Conservation (phyloP, 2,329 filamentous ascomycete species). For the Exophiala bonariae region DNA sequence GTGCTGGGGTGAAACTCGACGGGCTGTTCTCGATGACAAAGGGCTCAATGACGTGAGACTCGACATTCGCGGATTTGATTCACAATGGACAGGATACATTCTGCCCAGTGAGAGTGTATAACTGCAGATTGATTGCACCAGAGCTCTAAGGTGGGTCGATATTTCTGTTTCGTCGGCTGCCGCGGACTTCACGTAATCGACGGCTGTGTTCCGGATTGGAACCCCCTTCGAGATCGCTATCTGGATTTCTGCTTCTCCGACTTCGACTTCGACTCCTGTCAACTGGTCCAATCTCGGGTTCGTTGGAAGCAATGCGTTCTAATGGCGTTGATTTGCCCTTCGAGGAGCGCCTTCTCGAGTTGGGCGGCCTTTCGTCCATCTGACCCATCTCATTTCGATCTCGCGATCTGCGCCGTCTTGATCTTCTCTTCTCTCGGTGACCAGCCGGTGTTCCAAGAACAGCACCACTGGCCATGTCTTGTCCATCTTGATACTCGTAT, state of each 20-base stretch:
- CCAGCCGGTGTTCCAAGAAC: slow-evolving; percentile 4
- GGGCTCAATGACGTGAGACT: too few species aligned
- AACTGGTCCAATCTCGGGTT: slow-evolving; percentile 10
- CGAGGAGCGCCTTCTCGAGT: slow-evolving; percentile 13
- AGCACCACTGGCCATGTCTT: slow-evolving; percentile 7
- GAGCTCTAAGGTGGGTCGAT: too few species aligned
- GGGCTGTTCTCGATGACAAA: too few species aligned
- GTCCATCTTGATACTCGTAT: slow-evolving; percentile 20
- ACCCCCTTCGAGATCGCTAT: slow-evolving; percentile 25
- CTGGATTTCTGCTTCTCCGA: slow-evolving; percentile 31
- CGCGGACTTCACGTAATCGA: slow-evolving; percentile 20
- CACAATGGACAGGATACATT: too few species aligned
- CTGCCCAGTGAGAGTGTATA: too few species aligned
- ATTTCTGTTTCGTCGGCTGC: slow-evolving; percentile 5
- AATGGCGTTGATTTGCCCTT: slow-evolving; percentile 19
- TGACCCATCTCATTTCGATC: slow-evolving; percentile 12
- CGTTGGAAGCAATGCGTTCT: slow-evolving; percentile 4
- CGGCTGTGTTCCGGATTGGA: slow-evolving; percentile 15
- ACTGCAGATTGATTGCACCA: too few species aligned
- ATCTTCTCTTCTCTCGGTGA: slow-evolving; percentile 8
- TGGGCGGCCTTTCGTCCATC: slow-evolving; percentile 1
- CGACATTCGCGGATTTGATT: too few species aligned
- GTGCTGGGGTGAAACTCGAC: too few species aligned
- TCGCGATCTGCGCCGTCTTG: slow-evolving; percentile 8
- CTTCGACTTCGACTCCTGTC: slow-evolving; percentile 30